Conservation (phyloP, 495 filamentous ascomycete species). For the Aspergillus wentii region DNA sequence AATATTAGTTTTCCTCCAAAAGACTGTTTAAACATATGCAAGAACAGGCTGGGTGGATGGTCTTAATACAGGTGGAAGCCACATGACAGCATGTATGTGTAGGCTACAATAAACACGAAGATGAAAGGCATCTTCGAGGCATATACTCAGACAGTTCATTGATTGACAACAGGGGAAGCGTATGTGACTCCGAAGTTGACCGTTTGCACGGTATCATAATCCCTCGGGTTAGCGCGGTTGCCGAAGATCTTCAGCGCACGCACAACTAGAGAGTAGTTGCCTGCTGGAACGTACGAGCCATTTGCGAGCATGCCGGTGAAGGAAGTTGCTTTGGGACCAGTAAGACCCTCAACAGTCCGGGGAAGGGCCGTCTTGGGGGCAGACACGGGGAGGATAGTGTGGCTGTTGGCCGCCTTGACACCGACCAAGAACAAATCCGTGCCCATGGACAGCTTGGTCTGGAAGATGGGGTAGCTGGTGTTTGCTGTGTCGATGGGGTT, state of each 20-base stretch:
- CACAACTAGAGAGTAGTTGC: slow-evolving; percentile 18
- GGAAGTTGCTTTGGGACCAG: slow-evolving; percentile 1
- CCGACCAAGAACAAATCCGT: slow-evolving; percentile 13
- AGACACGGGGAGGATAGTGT: slow-evolving; percentile 8
- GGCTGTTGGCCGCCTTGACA: slow-evolving; percentile 16
- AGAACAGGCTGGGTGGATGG: no score
- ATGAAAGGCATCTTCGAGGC: no score
- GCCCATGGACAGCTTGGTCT: slow-evolving; percentile 18
- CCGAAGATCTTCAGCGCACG: slow-evolving; percentile 20
- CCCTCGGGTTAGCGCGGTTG: slow-evolving; percentile 3
- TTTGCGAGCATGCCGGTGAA: slow-evolving; percentile 19
- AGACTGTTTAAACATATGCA: no score
- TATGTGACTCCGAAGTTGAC: slow-evolving; percentile 11
- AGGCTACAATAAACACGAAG: no score
- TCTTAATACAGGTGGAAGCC: no score
- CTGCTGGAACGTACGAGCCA: slow-evolving; percentile 22
- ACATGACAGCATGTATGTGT: no score
- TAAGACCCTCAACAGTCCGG: background rate
- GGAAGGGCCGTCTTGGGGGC: background rate
- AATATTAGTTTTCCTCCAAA: no score
- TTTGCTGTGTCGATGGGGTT: background rate
- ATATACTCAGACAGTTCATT: no score
- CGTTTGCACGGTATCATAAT: slow-evolving; percentile 14
- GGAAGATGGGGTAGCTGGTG: slow-evolving; percentile 9
- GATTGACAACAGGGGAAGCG: no score